Evolutionary conservation across 2,329 filamentous ascomycete genomes (phyloP).

Genomic region (Gnomoniopsis smithogilvyi): DNA sequence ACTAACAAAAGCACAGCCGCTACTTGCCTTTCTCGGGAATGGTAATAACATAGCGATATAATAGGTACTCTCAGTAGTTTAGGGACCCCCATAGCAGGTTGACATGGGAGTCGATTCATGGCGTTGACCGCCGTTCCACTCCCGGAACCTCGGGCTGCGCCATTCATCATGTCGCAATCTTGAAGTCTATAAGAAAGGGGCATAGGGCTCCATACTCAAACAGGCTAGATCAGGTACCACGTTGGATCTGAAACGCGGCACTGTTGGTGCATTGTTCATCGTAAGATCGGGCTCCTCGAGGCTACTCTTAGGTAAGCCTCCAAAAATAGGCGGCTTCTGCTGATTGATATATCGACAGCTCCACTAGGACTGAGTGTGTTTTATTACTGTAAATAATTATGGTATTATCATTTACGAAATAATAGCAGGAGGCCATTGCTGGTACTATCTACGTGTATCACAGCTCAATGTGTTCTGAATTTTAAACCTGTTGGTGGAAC

Average conservation of each 20-base stretch:
- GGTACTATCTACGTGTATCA: too few relatives aligned
- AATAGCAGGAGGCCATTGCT: too few relatives aligned
- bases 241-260: slow-evolving; percentile 18
- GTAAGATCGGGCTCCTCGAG: not conserved
- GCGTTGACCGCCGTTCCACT: not conserved
- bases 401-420: too few relatives aligned
- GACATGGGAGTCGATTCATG: not conserved
- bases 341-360: too few relatives aligned
- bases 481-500: too few relatives aligned
- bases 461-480: too few relatives aligned
- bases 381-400: too few relatives aligned
- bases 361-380: not conserved
- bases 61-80: not conserved
- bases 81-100: not conserved
- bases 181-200: not conserved
- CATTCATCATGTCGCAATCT: not conserved
- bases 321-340: not conserved
- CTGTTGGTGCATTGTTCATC: not conserved
- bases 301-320: not conserved
- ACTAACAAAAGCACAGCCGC: not conserved
- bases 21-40: too few relatives aligned
- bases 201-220: slow-evolving; percentile 16
- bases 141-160: not conserved
- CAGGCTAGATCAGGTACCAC: slow-evolving; percentile 23
- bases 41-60: not conserved